phyloP scores from a whole-genome alignment of 2,329 filamentous ascomycete genomes.

The Penicillium digitatum region DNA sequence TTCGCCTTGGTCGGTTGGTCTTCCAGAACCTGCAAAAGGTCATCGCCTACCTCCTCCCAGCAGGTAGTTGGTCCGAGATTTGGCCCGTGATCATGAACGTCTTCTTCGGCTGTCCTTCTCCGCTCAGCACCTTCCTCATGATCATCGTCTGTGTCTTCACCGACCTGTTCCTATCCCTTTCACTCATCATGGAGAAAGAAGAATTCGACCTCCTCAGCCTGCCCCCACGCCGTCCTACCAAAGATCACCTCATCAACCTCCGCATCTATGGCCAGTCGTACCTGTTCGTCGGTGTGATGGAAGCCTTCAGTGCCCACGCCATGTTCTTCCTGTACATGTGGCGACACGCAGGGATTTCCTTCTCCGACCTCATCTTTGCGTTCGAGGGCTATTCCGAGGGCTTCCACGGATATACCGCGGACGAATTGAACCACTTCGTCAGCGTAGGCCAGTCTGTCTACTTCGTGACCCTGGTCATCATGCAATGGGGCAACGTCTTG shows the following conservation, averaged over 20 bases:
- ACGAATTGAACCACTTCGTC: conserved; percentile 49
- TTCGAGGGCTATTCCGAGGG: conserved; percentile 50
- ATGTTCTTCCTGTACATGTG: conserved; percentile 57
- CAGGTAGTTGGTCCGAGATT: conserved; percentile 55
- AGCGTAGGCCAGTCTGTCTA: conserved; percentile 51
- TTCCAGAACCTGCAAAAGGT: conserved; percentile 39
- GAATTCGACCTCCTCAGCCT: conserved; percentile 53
- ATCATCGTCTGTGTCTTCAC: conserved; percentile 58
- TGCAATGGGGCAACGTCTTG: conserved; percentile 55
- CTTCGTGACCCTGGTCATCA: conserved; percentile 53
- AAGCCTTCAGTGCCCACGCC: conserved; percentile 48
- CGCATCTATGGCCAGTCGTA: conserved; percentile 53
- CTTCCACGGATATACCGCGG: conserved; percentile 49
- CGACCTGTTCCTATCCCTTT: conserved; percentile 51
- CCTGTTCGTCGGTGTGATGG: conserved; percentile 52
- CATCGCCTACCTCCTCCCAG: conserved; percentile 47
- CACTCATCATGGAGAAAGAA: conserved; percentile 54
- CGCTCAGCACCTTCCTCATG: conserved; percentile 54
- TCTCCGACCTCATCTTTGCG: conserved; percentile 48
- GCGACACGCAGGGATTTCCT: conserved; percentile 47
- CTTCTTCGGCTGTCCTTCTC: conserved; percentile 53
- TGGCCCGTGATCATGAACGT: conserved; percentile 57
- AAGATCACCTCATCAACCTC: conserved; percentile 51
- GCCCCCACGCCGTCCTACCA: conserved; percentile 50
- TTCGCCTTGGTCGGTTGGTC: conserved; percentile 32